phyloP scores from a whole-genome alignment of 179 eudicot species.

The Dionaea muscipula region DNA sequence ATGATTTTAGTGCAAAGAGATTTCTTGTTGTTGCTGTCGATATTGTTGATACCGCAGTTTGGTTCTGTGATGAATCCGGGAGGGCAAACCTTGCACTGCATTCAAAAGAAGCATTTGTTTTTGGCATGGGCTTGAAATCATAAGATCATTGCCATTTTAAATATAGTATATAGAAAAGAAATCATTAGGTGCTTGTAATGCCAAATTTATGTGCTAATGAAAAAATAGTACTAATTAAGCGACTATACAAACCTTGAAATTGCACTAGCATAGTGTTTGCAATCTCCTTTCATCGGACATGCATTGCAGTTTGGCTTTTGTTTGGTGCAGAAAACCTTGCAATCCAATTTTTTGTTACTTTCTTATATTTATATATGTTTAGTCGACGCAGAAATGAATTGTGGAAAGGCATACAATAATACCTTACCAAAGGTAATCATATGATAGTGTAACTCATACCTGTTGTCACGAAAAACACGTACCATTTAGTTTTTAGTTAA shows the following conservation, averaged over 20 bases:
- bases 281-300: constrained; percentile 68
- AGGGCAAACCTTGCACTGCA: constrained; percentile 60
- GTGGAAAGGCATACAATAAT: constrained; percentile 1
- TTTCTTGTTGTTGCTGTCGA: constrained; percentile 13
- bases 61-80: constrained; percentile 48
- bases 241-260: constrained; percentile 49
- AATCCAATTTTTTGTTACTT: background rate
- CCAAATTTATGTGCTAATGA: background rate
- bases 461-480: constrained; percentile 1
- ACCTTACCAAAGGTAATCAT: constrained; percentile 96
- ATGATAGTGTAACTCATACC: constrained; percentile 82
- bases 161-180: too few relatives aligned
- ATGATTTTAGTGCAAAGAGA: constrained; percentile 7
- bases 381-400: too few relatives aligned
- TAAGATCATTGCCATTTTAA: background rate
- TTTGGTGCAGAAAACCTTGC: constrained; percentile 73
- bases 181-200: background rate
- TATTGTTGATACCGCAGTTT: constrained; percentile 21
- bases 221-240: constrained; percentile 15
- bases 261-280: constrained; percentile 48
- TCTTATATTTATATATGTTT: too few relatives aligned
- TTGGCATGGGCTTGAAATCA: too few relatives aligned
- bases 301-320: constrained; percentile 65
- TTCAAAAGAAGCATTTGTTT: background rate
- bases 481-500: too few relatives aligned